Evolutionary conservation across 768 basidiomycete genomes (phyloP).

Genomic region (Mycena floridula): DNA sequence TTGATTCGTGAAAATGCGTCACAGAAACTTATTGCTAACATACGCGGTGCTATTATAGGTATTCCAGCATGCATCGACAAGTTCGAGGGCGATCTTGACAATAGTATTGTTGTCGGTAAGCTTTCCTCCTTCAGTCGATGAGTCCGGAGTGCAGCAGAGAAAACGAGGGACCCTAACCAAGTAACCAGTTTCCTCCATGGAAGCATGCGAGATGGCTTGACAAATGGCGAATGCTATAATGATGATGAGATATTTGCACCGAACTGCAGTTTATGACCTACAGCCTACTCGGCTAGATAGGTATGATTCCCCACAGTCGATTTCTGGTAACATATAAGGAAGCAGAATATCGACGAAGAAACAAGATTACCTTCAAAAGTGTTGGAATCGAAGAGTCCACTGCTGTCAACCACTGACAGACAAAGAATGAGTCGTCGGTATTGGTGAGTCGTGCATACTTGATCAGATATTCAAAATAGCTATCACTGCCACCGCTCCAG

Average conservation of each 20-base stretch:
- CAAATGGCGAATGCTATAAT: too few species aligned
- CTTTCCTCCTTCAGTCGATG: slow-evolving; percentile 38
- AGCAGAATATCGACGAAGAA: fast-evolving
- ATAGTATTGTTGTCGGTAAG: slow-evolving; percentile 68
- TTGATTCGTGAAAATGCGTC: neutral
- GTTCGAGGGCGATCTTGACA: slow-evolving; percentile 49
- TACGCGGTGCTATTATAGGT: slow-evolving; percentile 70
- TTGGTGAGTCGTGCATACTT: slow-evolving; percentile 67
- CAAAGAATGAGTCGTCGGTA: slow-evolving; percentile 55
- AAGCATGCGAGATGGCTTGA: slow-evolving; percentile 74
- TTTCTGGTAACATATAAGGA: slow-evolving; percentile 29
- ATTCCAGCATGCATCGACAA: slow-evolving; percentile 76
- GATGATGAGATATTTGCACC: too few species aligned
- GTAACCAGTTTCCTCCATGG: slow-evolving; percentile 70
- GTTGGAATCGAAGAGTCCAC: slow-evolving; percentile 64
- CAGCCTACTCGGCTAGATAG: slow-evolving; percentile 64
- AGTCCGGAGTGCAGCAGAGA: neutral
- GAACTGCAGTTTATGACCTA: slow-evolving; percentile 47
- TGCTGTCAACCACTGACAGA: slow-evolving; percentile 62
- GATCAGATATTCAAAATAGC: slow-evolving; percentile 74
- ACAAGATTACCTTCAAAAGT: slow-evolving; percentile 43
- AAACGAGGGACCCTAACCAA: slow-evolving; percentile 31
- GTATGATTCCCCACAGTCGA: slow-evolving; percentile 58
- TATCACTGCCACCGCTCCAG: slow-evolving; percentile 46
- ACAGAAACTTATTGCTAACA: slow-evolving; percentile 12